These are phyloP conservation scores for Citrus glauca DNA, from an alignment of 345 rosid species.

Conservation along the genomic window DNA sequence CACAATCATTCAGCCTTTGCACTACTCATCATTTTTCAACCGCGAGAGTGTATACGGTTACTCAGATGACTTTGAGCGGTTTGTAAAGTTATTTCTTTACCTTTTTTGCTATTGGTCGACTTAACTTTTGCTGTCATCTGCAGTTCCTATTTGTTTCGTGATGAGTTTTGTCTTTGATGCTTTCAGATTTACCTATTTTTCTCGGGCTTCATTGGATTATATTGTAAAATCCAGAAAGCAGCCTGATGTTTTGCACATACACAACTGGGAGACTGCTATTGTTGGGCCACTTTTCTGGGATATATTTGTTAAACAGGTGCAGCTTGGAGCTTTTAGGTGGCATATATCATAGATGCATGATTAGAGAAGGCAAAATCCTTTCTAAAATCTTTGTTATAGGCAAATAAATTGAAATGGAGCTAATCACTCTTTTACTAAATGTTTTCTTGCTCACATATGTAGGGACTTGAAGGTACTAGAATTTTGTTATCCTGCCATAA, in stretches of 20 bases:
- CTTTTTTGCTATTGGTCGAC: not conserved
- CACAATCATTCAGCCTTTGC: constrained; percentile 68
- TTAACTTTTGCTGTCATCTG: constrained; percentile 10
- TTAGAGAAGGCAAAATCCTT: not conserved
- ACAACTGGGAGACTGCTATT: constrained; percentile 83
- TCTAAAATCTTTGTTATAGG: not conserved
- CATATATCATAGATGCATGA: not conserved
- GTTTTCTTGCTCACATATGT: constrained; percentile 12
- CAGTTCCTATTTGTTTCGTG: constrained; percentile 6
- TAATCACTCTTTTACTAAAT: not conserved
- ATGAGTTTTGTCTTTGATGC: constrained; percentile 11
- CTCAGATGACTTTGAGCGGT: constrained; percentile 85
- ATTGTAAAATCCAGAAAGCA: constrained; percentile 75
- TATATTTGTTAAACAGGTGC: constrained; percentile 70
- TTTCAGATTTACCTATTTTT: constrained; percentile 73
- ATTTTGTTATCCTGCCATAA: constrained; percentile 65
- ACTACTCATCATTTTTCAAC: constrained; percentile 58
- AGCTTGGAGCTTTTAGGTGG: constrained; percentile 3
- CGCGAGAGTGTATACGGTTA: constrained; percentile 69
- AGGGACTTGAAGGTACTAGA: constrained; percentile 76
- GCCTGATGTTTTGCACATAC: constrained; percentile 87
- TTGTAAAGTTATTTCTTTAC: constrained; percentile 22
- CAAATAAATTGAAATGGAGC: not conserved
- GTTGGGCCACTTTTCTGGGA: constrained; percentile 94
- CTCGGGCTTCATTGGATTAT: constrained; percentile 86